Percentiles rank a stretch among this genome's conserved stretches.
Evolutionary conservation across 2,329 filamentous ascomycete genomes (phyloP).

Genomic region (Aspergillus sp.): DNA sequence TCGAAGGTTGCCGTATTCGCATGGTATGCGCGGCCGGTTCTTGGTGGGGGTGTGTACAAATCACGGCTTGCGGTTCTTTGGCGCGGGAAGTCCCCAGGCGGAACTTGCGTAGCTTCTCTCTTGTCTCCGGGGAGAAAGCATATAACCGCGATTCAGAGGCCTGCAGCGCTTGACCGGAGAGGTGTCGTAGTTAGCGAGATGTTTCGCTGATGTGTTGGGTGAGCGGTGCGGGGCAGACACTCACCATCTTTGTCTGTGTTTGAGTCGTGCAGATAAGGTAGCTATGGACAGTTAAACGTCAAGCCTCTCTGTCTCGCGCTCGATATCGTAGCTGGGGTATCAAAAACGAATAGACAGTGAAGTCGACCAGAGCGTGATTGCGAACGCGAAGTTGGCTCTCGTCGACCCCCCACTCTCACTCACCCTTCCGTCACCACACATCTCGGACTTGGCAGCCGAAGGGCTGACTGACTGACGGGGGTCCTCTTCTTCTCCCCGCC

Average conservation of each 20-base stretch:
- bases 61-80: slow-evolving; percentile 85
- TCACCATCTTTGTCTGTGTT: slow-evolving; percentile 23
- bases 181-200: slow-evolving; percentile 9
- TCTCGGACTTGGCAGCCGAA: neutral
- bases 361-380: neutral
- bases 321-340: neutral
- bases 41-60: slow-evolving; percentile 69
- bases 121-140: slow-evolving; percentile 89
- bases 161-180: slow-evolving; percentile 20
- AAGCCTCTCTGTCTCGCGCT: neutral
- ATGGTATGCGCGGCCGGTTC: neutral
- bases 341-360: neutral
- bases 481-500: slow-evolving; percentile 10
- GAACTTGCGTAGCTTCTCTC: slow-evolving; percentile 90
- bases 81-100: slow-evolving; percentile 86
- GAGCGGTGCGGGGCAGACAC: slow-evolving; percentile 23
- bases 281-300: neutral
- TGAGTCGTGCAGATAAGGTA: neutral
- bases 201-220: neutral
- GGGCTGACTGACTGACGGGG: neutral
- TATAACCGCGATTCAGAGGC: slow-evolving; percentile 87
- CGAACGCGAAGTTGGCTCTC: slow-evolving; percentile 5
- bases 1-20: neutral
- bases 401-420: slow-evolving; percentile 7
- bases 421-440: slow-evolving; percentile 4